Evolutionary conservation across 257 asterid genomes (phyloP).

Genomic region (Ophiorrhiza pumila): DNA sequence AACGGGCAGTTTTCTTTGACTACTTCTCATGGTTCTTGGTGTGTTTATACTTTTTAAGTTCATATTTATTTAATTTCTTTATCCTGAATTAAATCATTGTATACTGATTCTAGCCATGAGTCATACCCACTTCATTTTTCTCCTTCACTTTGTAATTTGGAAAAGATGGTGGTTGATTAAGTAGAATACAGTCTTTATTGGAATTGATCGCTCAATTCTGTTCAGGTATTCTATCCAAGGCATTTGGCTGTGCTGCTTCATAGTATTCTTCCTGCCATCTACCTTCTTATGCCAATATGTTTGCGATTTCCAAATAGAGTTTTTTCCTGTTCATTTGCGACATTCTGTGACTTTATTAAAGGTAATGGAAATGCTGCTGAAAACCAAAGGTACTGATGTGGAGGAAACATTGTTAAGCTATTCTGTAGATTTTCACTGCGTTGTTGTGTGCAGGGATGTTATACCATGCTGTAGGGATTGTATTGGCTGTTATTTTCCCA

Average conservation of each 20-base stretch:
- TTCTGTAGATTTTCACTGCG: slow-evolving; percentile 15
- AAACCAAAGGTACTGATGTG: background rate
- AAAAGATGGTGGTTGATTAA: background rate
- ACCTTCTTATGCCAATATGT: slow-evolving; percentile 70
- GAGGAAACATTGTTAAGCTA: background rate
- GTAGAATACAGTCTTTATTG: background rate
- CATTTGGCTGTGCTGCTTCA: slow-evolving; percentile 67
- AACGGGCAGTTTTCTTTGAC: slow-evolving; percentile 70
- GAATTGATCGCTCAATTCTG: slow-evolving; percentile 26
- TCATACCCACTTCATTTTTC: background rate
- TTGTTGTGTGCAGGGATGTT: slow-evolving; percentile 59
- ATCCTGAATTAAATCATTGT: background rate
- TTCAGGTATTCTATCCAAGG: slow-evolving; percentile 73
- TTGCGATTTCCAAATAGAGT: slow-evolving; percentile 56
- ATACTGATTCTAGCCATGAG: background rate
- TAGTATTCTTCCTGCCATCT: slow-evolving; percentile 72
- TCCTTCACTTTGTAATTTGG: background rate
- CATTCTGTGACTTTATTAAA: slow-evolving; percentile 63
- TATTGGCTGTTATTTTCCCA: slow-evolving; percentile 69
- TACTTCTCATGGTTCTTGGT: slow-evolving; percentile 74
- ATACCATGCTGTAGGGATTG: slow-evolving; percentile 63
- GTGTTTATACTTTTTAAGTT: slow-evolving; percentile 25
- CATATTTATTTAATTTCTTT: background rate
- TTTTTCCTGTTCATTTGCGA: slow-evolving; percentile 36
- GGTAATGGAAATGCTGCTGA: slow-evolving; percentile 42